Conservation (phyloP, 1,284 basidiomycete genomes). For the Sporisorium scitamineum region DNA sequence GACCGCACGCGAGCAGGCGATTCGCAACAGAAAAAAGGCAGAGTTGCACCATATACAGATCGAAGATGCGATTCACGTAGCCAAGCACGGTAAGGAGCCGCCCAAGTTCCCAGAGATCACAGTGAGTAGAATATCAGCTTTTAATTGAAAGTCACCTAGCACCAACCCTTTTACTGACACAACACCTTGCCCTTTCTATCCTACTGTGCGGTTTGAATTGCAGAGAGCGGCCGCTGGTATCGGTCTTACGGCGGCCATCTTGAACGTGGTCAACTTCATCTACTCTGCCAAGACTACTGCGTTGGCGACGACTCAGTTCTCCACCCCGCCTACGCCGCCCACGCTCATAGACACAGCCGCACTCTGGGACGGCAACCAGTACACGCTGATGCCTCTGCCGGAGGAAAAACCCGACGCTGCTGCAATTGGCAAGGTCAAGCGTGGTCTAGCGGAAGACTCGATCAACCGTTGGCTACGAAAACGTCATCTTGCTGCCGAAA, state of each 20-base stretch:
- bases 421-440: constrained; percentile 5
- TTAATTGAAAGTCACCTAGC: not conserved
- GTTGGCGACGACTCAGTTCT: constrained; percentile 26
- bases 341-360: constrained; percentile 33
- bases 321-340: constrained; percentile 32
- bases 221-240: constrained; percentile 19
- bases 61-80: constrained; percentile 26
- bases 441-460: not conserved
- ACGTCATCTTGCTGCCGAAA: not conserved
- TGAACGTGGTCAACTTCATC: constrained; percentile 36
- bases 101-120: constrained; percentile 37
- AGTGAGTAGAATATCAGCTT: constrained; percentile 9
- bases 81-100: constrained; percentile 23
- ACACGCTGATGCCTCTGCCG: constrained; percentile 20
- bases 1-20: not conserved
- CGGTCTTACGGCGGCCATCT: constrained; percentile 18
- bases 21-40: not conserved
- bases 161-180: not conserved
- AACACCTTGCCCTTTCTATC: not conserved
- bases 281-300: constrained; percentile 37
- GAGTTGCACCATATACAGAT: constrained; percentile 14
- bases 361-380: constrained; percentile 23
- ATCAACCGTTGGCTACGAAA: not conserved
- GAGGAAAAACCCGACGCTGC: not conserved
- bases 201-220: not conserved